Evolutionary conservation across 2,329 filamentous ascomycete species (phyloP).

Genomic region (Calonectria leucothoes): DNA sequence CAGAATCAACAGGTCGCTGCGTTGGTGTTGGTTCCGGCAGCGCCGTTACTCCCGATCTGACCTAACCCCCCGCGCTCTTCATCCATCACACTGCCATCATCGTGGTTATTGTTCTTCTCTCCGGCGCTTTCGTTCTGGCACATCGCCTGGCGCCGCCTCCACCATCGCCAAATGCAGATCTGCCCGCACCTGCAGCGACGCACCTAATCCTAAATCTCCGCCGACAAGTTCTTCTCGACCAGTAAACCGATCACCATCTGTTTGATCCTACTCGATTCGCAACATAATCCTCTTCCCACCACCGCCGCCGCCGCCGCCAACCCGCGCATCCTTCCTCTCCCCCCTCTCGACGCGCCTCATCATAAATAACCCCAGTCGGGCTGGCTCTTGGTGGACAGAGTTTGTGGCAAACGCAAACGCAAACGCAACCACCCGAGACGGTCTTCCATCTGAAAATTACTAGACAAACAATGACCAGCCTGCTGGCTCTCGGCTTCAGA

Average conservation of each 20-base stretch:
- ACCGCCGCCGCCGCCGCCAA: not conserved
- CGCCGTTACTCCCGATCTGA: conserved; percentile 8
- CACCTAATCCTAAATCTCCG: not conserved
- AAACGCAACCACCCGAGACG: conserved; percentile 13
- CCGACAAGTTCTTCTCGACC: not conserved
- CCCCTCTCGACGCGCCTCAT: not conserved
- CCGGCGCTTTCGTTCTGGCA: not conserved
- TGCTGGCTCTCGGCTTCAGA: conserved; percentile 32
- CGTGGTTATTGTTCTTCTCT: not conserved
- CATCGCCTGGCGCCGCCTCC: not conserved
- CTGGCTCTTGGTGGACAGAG: not conserved
- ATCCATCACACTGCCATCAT: conserved; percentile 1
- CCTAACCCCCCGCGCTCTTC: not conserved
- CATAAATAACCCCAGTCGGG: not conserved
- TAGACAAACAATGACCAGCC: conserved; percentile 36
- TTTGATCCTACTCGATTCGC: not conserved
- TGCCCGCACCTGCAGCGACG: not conserved
- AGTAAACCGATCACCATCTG: not conserved
- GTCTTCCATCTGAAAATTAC: conserved; percentile 7
- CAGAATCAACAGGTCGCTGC: conserved; percentile 3
- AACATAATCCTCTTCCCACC: not conserved
- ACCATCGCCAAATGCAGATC: not conserved
- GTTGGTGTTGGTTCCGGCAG: not conserved
- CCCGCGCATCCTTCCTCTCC: not conserved
- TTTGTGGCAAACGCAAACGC: conserved; percentile 21